Base-by-base conservation (phyloP, 1,284 basidiomycete genomes). In the Ustilago bromivora region DNA sequence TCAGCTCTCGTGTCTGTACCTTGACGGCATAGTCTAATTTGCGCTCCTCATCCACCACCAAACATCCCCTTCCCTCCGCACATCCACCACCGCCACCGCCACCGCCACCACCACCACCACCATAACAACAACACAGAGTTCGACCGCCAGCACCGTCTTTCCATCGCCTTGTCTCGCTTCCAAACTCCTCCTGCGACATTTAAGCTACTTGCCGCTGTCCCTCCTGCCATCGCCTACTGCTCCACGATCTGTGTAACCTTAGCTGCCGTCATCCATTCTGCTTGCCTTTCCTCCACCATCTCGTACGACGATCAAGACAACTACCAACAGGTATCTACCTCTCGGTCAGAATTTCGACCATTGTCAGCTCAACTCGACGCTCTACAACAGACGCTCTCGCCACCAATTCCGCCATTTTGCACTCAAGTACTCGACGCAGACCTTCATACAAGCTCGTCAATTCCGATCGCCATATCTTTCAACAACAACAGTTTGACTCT, bases 121-220 rank as follows among this genome's bases (percentile, higher is more conserved):
- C 23, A 43, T 8, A 11, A n/a, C 56, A 43, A 23, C 56, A 43
- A 19, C 56, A 40, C 54, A 43, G 38, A 32, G 36, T 40, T 41
- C 31, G 51, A 36, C n/a, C 31, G 35, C 32, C 54, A 32, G n/a
- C 36, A 35, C 6, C 12, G 9, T 38, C 38, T n/a, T 40, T 47
- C 31, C 35, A 49, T 61, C 60, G 28, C 36, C 57, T 47, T 61
- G n/a, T 41, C 59, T 57, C 41, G 36, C 54, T 11, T 61, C 59
- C 10, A 49, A 28, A 38, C 32, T 49, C 36, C 23, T n/a, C 23
- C 28, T 56, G 43, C 70, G 60, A 57, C 64, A 61, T 72, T 59
- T 57, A 51, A 57, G 4, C 60, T 31, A 46, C 36, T 9, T 28
- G 28, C 28, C 49, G n/a, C 49, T 46, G 15, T 46, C n/a, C 17